Conservation (phyloP, 2,329 filamentous ascomycete genomes). For the Lachnellula willkommii region DNA sequence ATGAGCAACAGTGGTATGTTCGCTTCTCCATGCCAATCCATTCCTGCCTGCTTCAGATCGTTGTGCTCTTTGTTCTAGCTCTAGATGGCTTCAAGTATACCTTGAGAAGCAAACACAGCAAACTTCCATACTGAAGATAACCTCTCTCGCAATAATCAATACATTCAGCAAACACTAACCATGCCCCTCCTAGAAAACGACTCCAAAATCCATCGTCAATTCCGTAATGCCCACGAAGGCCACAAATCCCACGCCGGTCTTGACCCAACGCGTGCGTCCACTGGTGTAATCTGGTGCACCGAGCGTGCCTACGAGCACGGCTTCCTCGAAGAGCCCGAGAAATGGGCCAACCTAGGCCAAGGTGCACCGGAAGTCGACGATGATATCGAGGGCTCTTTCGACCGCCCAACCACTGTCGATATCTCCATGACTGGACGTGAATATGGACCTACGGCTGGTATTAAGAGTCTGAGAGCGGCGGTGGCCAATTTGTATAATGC, state of each 20-base stretch:
- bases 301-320: constrained; percentile 86
- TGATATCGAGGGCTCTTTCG: constrained; percentile 84
- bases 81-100: too few relatives aligned
- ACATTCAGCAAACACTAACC: neutral
- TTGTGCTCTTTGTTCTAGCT: neutral
- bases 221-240: constrained; percentile 84
- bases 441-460: constrained; percentile 90
- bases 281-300: constrained; percentile 90
- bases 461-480: constrained; percentile 81
- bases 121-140: too few relatives aligned
- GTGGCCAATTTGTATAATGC: constrained; percentile 91
- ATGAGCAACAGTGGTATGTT: constrained; percentile 50
- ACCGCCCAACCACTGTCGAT: constrained; percentile 72
- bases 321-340: constrained; percentile 72
- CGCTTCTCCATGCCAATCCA: neutral
- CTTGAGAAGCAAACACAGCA: too few relatives aligned
- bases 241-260: constrained; percentile 88
- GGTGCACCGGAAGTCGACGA: constrained; percentile 92
- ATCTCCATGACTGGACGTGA: constrained; percentile 75
- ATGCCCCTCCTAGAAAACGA: constrained; percentile 55
- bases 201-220: constrained; percentile 82
- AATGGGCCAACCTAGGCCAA: constrained; percentile 92
- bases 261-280: constrained; percentile 80
- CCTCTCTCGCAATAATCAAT: too few relatives aligned
- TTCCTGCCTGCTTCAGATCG: constrained; percentile 2